phyloP scores from a whole-genome alignment of 345 rosid genomes.

The Hibiscus mutabilis region DNA sequence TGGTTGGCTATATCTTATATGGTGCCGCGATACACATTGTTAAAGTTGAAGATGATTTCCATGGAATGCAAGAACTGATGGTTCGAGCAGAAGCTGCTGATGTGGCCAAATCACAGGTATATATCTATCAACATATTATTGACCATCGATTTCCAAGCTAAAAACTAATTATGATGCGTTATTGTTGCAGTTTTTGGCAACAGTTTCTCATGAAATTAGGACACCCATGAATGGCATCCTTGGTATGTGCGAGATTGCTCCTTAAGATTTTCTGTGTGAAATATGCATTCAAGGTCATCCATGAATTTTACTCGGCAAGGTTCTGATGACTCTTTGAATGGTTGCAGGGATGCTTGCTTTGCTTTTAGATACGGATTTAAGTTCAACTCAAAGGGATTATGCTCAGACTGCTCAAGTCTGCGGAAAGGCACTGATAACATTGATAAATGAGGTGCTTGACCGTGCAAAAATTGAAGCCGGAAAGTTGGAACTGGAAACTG shows the following conservation, averaged over 20 bases:
- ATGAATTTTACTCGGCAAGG: background rate
- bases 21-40: slow-evolving; percentile 73
- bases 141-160: background rate
- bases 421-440: slow-evolving; percentile 85
- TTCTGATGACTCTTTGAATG: background rate
- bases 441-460: slow-evolving; percentile 95
- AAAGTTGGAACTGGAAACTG: slow-evolving; percentile 78
- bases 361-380: slow-evolving; percentile 84
- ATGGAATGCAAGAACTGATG: slow-evolving; percentile 74
- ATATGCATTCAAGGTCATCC: background rate
- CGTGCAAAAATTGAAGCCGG: slow-evolving; percentile 96
- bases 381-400: slow-evolving; percentile 83
- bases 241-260: slow-evolving; percentile 37
- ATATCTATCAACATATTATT: background rate
- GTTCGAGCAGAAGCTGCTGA: slow-evolving; percentile 95
- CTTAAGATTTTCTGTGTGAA: background rate
- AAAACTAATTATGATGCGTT: slow-evolving; percentile 5
- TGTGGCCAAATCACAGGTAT: slow-evolving; percentile 89
- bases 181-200: slow-evolving; percentile 76
- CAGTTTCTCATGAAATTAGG: slow-evolving; percentile 95
- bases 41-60: slow-evolving; percentile 81
- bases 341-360: slow-evolving; percentile 84
- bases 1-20: slow-evolving; percentile 79
- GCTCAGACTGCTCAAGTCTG: slow-evolving; percentile 94
- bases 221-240: slow-evolving; percentile 99